Base-by-base conservation (phyloP, 495 filamentous ascomycete genomes). In the Neurospora sp. region DNA sequence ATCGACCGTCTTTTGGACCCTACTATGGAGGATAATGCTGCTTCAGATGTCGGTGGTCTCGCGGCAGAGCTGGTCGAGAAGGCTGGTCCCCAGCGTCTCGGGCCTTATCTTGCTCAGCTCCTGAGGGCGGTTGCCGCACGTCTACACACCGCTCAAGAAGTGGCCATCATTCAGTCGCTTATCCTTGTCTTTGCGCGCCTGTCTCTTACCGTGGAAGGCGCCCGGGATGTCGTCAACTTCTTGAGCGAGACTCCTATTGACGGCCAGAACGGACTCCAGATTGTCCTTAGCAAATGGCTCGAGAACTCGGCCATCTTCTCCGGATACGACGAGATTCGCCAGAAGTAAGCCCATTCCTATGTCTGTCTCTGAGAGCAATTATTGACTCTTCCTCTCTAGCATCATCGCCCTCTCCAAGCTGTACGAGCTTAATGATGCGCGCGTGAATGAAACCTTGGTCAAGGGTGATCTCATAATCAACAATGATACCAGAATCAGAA, bases 261-360 rank as follows among this genome's bases (percentile, higher is more conserved):
- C 39, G 87, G 86, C 22, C 85, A 89, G 75, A 97, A 86, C 77
- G 96, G 96, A 14, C 84, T 99, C 9, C 88, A 93, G 70, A 90
- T 98, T 3, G 96, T 99, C 16, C 82, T 99, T 74, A 86, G 89
- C 82, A 98, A 98, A 81, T 99, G 96, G 96, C 86, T 98, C 0
- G 95, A 97, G 81, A 96, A 98, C 81, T 97, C 94, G 3, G 88
- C 96, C 82, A 97, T 91, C 79, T 98, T 99, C 81, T 93, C 93
- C 9, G 96, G 96, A 22, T 99, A 98, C 76, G 94, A 98, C 76
- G 94, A 97, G 80, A 98, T 97, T 77, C 86, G 94, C 76, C 94
- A 97, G 79, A 99, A 98, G 91, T 93, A 82, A 80, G 88, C 82
- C 18, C 9, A n/a, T 69, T 42, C 22, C 5, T 42, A 59, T 3